Evolutionary conservation across 164 flowering plant genomes (phyloP), one percentile per base, ranked within the genome.

Genomic region (Chimonanthus salicifolius): DNA sequence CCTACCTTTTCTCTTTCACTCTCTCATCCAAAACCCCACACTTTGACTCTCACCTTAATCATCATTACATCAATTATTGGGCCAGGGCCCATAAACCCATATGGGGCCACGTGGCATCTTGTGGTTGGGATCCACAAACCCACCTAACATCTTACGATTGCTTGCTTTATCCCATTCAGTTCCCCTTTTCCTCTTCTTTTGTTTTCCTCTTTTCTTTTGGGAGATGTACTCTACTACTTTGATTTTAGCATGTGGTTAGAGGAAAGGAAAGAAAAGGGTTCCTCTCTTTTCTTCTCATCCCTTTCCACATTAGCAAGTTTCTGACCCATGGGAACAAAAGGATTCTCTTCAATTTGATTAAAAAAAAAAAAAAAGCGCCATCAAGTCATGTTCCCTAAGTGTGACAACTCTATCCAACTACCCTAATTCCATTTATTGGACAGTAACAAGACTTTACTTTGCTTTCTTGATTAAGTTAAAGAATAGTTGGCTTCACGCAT

Each of bases 61-160:
- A 80, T 77, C 76, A 77, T 77, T 77, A 45, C 78, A n/a, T 66
- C 83, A 76, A 80, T 77, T 64, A 80, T 77, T 80, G 72, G 63
- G 8, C 64, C 50, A 74, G 62, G 64, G 71, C 69, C 75, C 68
- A 74, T 18, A 46, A 0, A 58, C 45, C 72, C 72, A 43, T 10
- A 18, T 20, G 10, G 63, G 44, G 45, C 50, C 45, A 64, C 44
- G 51, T 63, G 70, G 50, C 71, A 45, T 18, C 63, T 15, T 67
- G 65, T 72, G 18, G 71, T 71, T 65, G 49, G 67, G n/a, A 7
- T 43, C 15, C 49, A 48, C 16, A 4, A 33, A 49, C 46, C 62
- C 69, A 70, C 69, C 69, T 18, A 63, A 63, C 60, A 11, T 54
- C 60, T 54, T 68, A n/a, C 69, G 47, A 8, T 67, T 67, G 75